Percentiles rank a stretch among this genome's conserved stretches.
Evolutionary conservation across 768 basidiomycete species (phyloP).

Genomic region (Chiua virens): DNA sequence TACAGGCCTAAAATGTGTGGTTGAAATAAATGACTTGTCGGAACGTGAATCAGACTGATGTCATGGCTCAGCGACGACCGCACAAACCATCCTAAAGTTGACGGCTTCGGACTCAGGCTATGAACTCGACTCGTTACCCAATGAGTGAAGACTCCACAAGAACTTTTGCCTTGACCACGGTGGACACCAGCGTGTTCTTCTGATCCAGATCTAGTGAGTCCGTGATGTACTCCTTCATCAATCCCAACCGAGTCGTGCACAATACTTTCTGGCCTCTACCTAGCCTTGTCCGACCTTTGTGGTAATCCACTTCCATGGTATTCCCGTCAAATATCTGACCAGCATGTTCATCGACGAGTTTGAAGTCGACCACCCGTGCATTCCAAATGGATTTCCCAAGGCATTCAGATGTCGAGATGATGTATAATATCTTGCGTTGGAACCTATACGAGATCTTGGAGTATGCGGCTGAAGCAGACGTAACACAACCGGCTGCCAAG

Average conservation of each 20-base stretch:
- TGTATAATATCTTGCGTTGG: neutral
- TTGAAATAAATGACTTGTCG: too few species aligned
- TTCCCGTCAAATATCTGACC: neutral
- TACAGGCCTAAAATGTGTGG: too few species aligned
- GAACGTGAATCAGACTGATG: too few species aligned
- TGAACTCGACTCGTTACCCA: too few species aligned
- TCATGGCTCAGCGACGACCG: too few species aligned
- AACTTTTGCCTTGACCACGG: conserved; percentile 8
- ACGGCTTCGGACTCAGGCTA: too few species aligned
- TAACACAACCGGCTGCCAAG: conserved; percentile 7
- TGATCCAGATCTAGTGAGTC: neutral
- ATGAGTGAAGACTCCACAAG: conserved; percentile 14
- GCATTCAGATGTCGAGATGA: conserved; percentile 1
- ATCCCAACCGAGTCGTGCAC: conserved; percentile 12
- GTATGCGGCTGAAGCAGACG: neutral
- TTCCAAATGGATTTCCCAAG: conserved; percentile 10
- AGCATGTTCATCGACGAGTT: neutral
- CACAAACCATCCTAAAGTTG: too few species aligned
- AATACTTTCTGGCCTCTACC: conserved; percentile 4
- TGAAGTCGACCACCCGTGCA: conserved; percentile 8
- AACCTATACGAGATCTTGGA: conserved; percentile 4
- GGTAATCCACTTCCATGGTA: conserved; percentile 11
- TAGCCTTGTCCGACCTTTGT: neutral
- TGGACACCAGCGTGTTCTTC: neutral
- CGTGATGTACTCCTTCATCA: conserved; percentile 7